These are phyloP conservation scores for Geotrichum cucujoidarum DNA, from an alignment of 1,139 yeast genomes.

Conservation along the genomic window DNA sequence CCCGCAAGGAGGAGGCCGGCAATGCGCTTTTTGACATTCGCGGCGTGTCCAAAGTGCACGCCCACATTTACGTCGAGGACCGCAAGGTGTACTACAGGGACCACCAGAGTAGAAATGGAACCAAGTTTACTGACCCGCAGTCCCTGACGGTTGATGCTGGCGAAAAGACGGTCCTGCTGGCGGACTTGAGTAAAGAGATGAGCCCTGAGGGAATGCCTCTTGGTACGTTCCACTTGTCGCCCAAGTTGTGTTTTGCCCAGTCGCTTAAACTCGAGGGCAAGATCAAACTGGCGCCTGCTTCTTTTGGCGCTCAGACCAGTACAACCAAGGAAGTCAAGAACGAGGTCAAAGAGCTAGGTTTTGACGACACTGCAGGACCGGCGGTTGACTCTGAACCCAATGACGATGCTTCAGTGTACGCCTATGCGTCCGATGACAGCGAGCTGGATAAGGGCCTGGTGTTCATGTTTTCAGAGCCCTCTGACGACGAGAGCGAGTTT, in stretches of 20 bases:
- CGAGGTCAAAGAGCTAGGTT: neutral
- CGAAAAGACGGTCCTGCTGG: neutral
- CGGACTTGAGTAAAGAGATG: neutral
- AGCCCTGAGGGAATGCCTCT: neutral
- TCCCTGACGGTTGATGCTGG: neutral
- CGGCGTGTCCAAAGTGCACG: conserved; percentile 26
- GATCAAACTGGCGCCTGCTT: neutral
- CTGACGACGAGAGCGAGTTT: neutral
- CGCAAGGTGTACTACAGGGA: conserved; percentile 22
- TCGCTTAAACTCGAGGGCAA: conserved; percentile 4
- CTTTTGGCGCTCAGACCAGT: neutral
- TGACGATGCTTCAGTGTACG: neutral
- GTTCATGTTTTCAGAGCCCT: neutral
- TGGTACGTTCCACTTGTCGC: conserved; percentile 9
- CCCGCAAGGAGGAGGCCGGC: conserved; percentile 1
- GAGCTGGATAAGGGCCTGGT: neutral
- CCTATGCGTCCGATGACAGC: neutral
- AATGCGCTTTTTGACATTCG: conserved; percentile 23
- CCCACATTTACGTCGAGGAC: conserved; percentile 18
- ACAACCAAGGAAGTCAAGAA: neutral
- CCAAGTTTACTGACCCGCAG: conserved; percentile 1
- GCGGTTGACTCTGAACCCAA: neutral
- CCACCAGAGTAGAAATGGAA: conserved; percentile 23
- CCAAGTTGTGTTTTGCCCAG: neutral
- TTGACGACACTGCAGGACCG: neutral